phyloP scores from a whole-genome alignment of 345 rosid genomes.

The Euphorbia tirucalli region DNA sequence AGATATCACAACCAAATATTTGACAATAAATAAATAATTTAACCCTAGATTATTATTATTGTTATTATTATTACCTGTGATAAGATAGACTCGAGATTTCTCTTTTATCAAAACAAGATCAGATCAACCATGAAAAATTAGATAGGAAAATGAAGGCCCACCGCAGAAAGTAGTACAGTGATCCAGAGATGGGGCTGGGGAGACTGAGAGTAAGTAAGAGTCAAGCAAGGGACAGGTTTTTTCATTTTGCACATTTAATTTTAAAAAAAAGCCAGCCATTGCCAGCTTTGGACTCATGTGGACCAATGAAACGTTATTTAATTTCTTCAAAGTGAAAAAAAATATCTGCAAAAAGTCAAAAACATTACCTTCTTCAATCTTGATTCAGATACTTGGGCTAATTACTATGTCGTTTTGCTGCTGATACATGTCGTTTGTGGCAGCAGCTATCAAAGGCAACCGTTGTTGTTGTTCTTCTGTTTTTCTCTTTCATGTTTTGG shows the following conservation, averaged over 20 bases:
- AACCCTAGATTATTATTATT: neutral
- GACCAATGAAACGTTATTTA: neutral
- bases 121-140: constrained; percentile 1
- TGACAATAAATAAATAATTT: neutral
- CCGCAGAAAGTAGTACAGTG: neutral
- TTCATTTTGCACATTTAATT: neutral
- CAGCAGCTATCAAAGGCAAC: neutral
- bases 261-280: neutral
- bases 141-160: constrained; percentile 13
- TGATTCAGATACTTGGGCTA: neutral
- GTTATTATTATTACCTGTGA: neutral
- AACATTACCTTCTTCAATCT: neutral
- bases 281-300: constrained; percentile 8
- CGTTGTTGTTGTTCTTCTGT: neutral
- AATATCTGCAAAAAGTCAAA: neutral
- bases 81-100: neutral
- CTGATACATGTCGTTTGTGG: neutral
- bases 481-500: too few relatives aligned
- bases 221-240: neutral
- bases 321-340: neutral
- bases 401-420: neutral
- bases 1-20: constrained; percentile 9
- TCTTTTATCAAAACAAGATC: too few relatives aligned
- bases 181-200: neutral
- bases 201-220: neutral